A percentile compares a stretch with the other conserved stretches of the same genome.
These are phyloP conservation scores for Amphichorda felina DNA, from an alignment of 2,329 filamentous ascomycete species.

Conservation along the genomic window DNA sequence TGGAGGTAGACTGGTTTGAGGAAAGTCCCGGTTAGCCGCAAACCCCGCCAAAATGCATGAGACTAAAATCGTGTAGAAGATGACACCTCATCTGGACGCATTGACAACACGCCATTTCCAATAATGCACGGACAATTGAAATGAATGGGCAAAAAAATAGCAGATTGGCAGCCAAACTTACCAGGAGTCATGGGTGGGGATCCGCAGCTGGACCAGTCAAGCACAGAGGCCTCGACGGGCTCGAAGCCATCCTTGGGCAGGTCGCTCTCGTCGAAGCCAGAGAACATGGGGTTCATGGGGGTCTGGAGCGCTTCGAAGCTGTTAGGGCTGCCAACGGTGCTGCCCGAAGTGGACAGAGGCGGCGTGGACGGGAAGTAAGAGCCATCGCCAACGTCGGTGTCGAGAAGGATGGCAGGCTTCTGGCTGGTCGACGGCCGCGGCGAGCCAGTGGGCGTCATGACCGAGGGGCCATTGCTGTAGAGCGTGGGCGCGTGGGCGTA, in stretches of 20 bases:
- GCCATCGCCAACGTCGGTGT: constrained; percentile 67
- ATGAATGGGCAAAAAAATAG: no score
- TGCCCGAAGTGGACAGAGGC: constrained; percentile 74
- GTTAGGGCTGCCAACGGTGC: constrained; percentile 76
- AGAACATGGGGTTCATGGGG: constrained; percentile 72
- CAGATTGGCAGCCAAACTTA: constrained; percentile 36
- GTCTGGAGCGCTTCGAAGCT: constrained; percentile 68
- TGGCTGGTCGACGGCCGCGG: constrained; percentile 55
- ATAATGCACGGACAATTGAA: neutral
- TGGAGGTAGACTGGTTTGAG: constrained; percentile 33
- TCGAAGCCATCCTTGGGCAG: constrained; percentile 61
- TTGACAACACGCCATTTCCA: neutral
- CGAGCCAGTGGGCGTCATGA: constrained; percentile 65
- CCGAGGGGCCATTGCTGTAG: constrained; percentile 44
- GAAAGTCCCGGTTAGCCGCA: constrained; percentile 21
- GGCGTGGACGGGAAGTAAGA: constrained; percentile 77
- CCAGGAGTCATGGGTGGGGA: constrained; percentile 87
- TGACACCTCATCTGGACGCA: neutral
- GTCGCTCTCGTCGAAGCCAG: constrained; percentile 53
- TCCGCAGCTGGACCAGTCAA: constrained; percentile 65
- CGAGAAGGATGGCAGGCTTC: constrained; percentile 72
- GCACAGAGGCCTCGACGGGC: constrained; percentile 59
- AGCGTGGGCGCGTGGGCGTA: constrained; percentile 52
- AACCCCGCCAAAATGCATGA: constrained; percentile 10
- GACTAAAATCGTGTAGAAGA: no score